phyloP scores from a whole-genome alignment of 192 early-diverging fungal genomes.

The Coemansia sp. region DNA sequence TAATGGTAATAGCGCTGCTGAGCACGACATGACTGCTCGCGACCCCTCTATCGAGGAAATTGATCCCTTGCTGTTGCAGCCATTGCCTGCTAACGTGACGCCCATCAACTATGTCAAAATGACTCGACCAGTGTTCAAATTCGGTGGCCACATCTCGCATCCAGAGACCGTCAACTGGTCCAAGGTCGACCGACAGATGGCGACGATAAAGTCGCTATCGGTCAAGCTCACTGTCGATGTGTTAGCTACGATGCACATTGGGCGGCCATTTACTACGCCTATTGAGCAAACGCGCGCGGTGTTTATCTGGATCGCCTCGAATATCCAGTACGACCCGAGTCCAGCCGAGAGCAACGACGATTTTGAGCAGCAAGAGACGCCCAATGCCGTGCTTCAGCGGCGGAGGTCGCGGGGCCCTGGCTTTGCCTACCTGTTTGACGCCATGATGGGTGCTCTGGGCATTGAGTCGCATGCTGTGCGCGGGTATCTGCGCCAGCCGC shows the following conservation, averaged over 20 bases:
- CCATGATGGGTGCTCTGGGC: conserved; percentile 50
- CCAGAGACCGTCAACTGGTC: conserved; percentile 50
- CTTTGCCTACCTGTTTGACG: conserved; percentile 52
- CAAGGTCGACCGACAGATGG: conserved; percentile 66
- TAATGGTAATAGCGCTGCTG: background rate
- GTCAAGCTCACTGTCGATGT: conserved; percentile 60
- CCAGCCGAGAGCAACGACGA: conserved; percentile 39
- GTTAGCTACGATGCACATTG: conserved; percentile 63
- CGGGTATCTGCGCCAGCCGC: conserved; percentile 54
- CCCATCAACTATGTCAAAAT: conserved; percentile 53
- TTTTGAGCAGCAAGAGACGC: conserved; percentile 46
- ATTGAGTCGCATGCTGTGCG: conserved; percentile 48
- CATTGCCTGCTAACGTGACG: conserved; percentile 38
- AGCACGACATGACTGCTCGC: background rate
- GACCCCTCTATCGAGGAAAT: conserved; percentile 33
- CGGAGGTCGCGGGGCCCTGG: conserved; percentile 49
- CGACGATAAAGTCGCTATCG: conserved; percentile 61
- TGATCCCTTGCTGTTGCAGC: conserved; percentile 25
- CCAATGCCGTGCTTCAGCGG: conserved; percentile 45
- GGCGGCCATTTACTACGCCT: conserved; percentile 62
- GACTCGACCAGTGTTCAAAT: conserved; percentile 49
- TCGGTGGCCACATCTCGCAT: conserved; percentile 44
- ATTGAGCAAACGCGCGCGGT: conserved; percentile 61
- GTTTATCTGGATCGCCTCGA: conserved; percentile 69
- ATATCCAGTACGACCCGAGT: conserved; percentile 57